Evolutionary conservation across 2,329 filamentous ascomycete species (phyloP).

Genomic region (Fusarium anthophilum): DNA sequence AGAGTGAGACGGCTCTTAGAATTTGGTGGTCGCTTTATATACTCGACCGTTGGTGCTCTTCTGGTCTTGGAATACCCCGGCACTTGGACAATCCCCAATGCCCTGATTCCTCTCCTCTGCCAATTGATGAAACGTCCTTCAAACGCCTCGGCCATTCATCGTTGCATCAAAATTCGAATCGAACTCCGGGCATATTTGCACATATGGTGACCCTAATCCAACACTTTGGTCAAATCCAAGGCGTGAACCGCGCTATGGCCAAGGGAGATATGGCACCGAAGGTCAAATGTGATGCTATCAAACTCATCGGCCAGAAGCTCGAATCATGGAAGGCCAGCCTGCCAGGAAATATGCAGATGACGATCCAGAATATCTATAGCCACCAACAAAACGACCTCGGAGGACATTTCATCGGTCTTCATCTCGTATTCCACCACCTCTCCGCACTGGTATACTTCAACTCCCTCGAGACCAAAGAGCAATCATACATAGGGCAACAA

Average conservation of each 20-base stretch:
- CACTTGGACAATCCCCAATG: not conserved
- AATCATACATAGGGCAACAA: not conserved
- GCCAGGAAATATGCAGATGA: not conserved
- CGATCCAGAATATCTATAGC: not conserved
- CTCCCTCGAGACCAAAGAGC: not conserved
- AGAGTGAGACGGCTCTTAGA: not conserved
- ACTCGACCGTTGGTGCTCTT: constrained; percentile 1
- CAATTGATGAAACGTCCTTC: not conserved
- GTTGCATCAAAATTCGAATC: not conserved
- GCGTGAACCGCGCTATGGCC: not conserved
- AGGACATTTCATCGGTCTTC: not conserved
- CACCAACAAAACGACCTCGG: not conserved
- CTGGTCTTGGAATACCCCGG: not conserved
- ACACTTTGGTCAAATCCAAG: not conserved
- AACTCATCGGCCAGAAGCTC: not conserved
- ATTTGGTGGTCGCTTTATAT: constrained; percentile 9
- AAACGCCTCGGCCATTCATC: not conserved
- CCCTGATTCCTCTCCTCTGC: not conserved
- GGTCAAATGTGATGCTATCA: not conserved
- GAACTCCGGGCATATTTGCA: not conserved
- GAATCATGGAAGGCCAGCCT: not conserved
- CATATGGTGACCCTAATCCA: constrained; percentile 1
- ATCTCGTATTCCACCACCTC: not conserved
- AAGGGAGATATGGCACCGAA: not conserved
- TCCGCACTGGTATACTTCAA: constrained; percentile 1